Evolutionary conservation across 2,329 filamentous ascomycete species (phyloP), one percentile per base, ranked within the genome.

Genomic region (Xylariaceae sp.): DNA sequence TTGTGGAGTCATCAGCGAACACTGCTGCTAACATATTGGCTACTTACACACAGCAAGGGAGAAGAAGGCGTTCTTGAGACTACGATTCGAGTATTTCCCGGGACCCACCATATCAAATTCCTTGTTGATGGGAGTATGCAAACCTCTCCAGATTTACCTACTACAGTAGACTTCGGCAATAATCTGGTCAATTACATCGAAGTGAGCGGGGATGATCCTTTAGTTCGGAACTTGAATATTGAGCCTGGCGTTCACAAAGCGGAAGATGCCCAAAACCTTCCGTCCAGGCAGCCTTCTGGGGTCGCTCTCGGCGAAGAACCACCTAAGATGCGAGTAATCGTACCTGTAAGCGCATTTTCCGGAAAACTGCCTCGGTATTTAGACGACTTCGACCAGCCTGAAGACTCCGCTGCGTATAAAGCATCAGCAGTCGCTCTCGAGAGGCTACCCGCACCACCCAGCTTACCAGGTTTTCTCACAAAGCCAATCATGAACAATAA

Each of bases 111-210:
- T 76, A 81, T 99, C 67, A 93, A 95, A 68, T 99, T 97, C 75
- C 82, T 99, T 62, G 92, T 97, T 44, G 93, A 97, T 74, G 90
- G 89, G 53, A 87, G 93, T 67, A 96, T 97, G 91, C 84, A 88
- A 69, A 94, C 92, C 11, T 94, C 91, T 13, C 86, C 89, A 55
- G 85, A 89, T 60, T 80, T 97, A 50, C 93, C 94, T 11, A 97
- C 94, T 0, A 96, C 94, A 1, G 94, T 99, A 53, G 94, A 99
- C 72, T 97, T 95, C 71, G 95, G 92, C 60, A 97, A 97, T 75
- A 96, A 96, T 69, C 80, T 99, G 15, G 93, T 99, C 73, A 99
- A 99, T 75, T 99, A 97, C 71, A 91, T 99, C 67, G 94, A 99
- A 76, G 89, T 97, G 58, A 90, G 83, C 65, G 85, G 90, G 6